Percentiles rank a stretch among this genome's conserved stretches.
phyloP scores from a whole-genome alignment of 306 rosid species.

The Lablab purpureus region DNA sequence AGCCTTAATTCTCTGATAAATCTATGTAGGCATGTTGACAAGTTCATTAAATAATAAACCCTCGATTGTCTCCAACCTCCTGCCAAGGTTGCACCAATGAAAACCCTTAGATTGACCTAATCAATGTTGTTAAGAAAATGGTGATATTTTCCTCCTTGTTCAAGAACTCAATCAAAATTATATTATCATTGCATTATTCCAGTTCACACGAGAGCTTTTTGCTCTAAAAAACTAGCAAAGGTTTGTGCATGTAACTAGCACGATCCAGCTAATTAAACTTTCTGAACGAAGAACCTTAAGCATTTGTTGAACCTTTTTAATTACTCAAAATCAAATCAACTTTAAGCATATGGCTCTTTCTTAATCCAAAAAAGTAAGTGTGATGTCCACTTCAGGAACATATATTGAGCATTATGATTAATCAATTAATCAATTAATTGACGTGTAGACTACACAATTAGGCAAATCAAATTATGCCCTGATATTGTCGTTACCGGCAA shows the following conservation, averaged over 20 bases:
- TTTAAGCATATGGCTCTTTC: slow-evolving; percentile 39
- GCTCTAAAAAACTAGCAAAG: slow-evolving; percentile 29
- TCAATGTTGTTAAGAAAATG: background rate
- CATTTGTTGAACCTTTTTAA: slow-evolving; percentile 30
- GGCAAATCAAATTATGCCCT: slow-evolving; percentile 38
- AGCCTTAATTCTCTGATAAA: slow-evolving; percentile 8
- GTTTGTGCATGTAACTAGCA: slow-evolving; percentile 39
- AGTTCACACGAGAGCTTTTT: slow-evolving; percentile 42
- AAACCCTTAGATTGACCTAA: background rate
- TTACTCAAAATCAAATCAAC: slow-evolving; percentile 42
- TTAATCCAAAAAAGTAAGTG: slow-evolving; percentile 46
- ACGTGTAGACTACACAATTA: slow-evolving; percentile 8
- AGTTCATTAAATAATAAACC: background rate
- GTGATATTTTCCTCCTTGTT: slow-evolving; percentile 14
- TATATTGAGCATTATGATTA: slow-evolving; percentile 28
- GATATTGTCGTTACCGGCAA: slow-evolving; percentile 46
- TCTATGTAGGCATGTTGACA: background rate
- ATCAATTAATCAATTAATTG: slow-evolving; percentile 30
- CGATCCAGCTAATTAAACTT: slow-evolving; percentile 47
- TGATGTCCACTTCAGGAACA: slow-evolving; percentile 46
- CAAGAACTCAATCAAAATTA: slow-evolving; percentile 11
- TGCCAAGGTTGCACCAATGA: background rate
- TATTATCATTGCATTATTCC: slow-evolving; percentile 8
- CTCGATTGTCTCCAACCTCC: background rate
- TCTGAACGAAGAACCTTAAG: slow-evolving; percentile 36